Base-by-base conservation (phyloP, 768 basidiomycete species). In the Panaeolus cyanescens region DNA sequence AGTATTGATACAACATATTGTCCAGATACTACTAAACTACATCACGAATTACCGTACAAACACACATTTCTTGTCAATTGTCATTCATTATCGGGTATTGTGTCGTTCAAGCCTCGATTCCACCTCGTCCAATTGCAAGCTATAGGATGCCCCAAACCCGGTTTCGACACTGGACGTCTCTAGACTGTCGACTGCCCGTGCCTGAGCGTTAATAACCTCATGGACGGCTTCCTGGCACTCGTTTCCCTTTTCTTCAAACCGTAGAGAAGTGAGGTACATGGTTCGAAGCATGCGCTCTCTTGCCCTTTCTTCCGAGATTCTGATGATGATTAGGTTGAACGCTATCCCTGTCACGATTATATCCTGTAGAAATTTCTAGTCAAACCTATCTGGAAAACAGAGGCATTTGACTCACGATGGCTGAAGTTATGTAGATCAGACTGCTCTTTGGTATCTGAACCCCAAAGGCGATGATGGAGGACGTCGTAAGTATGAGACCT, bases 241-340 rank as follows among this genome's bases (percentile, higher is more conserved):
- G 4, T 50, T 28, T 15, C 45, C 45, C 25, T 50, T 50, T 50
- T 28, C 45, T 28, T 50, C 45, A 28, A 50, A 50, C 4, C 25
- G 45, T 12, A 50, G 45, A 12, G 45, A 50, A 50, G 45, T 50
- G 25, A 50, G 45, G 19, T 28, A 50, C 45, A 50, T 50, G 13
- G 45, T 25, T 15, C 45, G 22, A 28, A 25, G 45, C 45, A 50
- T 50, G 25, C 45, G 2, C 25, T 58, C 56, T 19, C 32, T 58
- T 10, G 36, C 56, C 17, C 37, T 28, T 42, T 58, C 25, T 39
- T 58, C 17, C 13, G 37, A 20, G 39, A 39, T 58, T 32, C 56
- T 34, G 9, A 67, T 67, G 20, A 68, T 55, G 36, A 71, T 69
- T 4, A 71, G 60, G 34, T 71, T 67, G 59, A 69, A 69, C 1